Evolutionary conservation across 768 basidiomycete species (phyloP).

Genomic region (Serendipita vermifera): DNA sequence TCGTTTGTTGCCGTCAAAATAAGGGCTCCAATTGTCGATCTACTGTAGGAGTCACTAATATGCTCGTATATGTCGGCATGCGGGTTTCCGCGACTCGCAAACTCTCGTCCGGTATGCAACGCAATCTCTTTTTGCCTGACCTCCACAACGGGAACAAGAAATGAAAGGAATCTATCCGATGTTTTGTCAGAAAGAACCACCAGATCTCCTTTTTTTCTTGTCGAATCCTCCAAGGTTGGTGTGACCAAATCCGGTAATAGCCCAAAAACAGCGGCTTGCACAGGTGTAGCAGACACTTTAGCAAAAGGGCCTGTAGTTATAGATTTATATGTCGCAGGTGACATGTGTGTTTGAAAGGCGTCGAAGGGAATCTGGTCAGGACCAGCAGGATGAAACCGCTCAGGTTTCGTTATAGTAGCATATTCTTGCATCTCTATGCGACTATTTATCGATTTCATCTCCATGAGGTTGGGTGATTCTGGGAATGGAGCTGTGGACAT

Average conservation of each 20-base stretch:
- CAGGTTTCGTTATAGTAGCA: no score
- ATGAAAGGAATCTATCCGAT: conserved; percentile 80
- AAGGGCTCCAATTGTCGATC: conserved; percentile 49
- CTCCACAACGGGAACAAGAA: conserved; percentile 78
- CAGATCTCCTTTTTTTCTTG: conserved; percentile 40
- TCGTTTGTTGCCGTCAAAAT: conserved; percentile 86
- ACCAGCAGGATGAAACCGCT: no score
- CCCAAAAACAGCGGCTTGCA: conserved; percentile 67
- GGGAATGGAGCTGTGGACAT: no score
- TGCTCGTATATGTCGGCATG: no score
- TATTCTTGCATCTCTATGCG: no score
- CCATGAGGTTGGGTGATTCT: no score
- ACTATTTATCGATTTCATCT: no score
- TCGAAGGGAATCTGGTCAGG: conserved; percentile 21
- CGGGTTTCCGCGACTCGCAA: conserved; percentile 35
- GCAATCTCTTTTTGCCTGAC: conserved; percentile 51
- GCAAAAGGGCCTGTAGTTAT: conserved; percentile 52
- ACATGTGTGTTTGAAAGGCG: conserved; percentile 24
- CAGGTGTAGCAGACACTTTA: conserved; percentile 59
- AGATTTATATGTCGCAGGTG: conserved; percentile 36
- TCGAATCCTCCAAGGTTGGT: conserved; percentile 29
- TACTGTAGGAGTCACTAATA: no score
- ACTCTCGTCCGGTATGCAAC: conserved; percentile 29
- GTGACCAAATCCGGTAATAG: conserved; percentile 57
- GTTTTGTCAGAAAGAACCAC: conserved; percentile 82